A percentile compares a stretch with the other conserved stretches of the same genome.
These are phyloP conservation scores for Eucalyptus marginata DNA, from an alignment of 345 rosid genomes.

Conservation along the genomic window DNA sequence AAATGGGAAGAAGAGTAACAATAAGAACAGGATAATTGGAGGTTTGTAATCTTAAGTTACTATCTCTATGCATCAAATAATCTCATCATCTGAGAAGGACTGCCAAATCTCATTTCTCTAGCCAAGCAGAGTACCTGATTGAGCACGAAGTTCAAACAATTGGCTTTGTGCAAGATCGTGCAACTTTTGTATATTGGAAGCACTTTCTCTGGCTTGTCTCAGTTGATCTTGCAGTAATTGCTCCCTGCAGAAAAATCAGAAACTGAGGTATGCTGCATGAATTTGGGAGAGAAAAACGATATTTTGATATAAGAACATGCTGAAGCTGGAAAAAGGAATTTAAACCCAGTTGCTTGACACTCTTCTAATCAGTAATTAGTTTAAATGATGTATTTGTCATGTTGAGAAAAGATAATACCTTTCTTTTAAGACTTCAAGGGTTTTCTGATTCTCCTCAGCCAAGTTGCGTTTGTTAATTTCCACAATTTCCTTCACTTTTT, in stretches of 20 bases:
- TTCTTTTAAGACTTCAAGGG: conserved; percentile 81
- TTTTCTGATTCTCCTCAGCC: conserved; percentile 98
- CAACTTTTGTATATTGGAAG: conserved; percentile 84
- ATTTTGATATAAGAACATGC: not conserved
- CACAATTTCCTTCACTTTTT: conserved; percentile 95
- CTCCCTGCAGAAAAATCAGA: conserved; percentile 40
- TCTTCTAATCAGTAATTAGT: not conserved
- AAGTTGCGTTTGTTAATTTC: conserved; percentile 94
- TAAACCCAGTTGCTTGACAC: not conserved
- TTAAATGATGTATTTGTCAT: not conserved
- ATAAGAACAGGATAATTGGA: not conserved
- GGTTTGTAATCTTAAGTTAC: not conserved
- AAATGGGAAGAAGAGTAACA: not conserved
- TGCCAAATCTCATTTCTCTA: not conserved
- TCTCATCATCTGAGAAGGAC: not conserved
- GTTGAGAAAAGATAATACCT: conserved; percentile 29
- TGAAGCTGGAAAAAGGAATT: not conserved
- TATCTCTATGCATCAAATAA: not conserved
- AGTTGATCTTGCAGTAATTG: conserved; percentile 94
- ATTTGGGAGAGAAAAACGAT: not conserved
- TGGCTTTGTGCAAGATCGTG: conserved; percentile 99
- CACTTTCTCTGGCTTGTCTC: conserved; percentile 93
- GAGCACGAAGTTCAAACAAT: conserved; percentile 88
- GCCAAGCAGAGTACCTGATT: conserved; percentile 56
- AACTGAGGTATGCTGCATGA: not conserved